phyloP scores from a whole-genome alignment of 306 rosid species.

The Fragaria iinumae region DNA sequence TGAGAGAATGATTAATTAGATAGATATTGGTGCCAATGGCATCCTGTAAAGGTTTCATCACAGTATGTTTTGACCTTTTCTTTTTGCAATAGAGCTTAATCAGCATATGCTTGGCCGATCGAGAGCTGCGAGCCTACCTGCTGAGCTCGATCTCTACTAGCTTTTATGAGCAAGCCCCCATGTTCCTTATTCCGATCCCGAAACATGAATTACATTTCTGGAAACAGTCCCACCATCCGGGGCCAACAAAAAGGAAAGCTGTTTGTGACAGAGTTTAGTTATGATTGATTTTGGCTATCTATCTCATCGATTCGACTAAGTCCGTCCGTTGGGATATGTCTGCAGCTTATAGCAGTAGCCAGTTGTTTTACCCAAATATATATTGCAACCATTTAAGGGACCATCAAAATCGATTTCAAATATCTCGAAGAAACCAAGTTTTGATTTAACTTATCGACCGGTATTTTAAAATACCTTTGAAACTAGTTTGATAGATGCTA shows the following conservation, averaged over 20 bases:
- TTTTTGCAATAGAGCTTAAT: not conserved
- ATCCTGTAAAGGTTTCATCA: conserved; percentile 41
- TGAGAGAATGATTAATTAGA: conserved; percentile 23
- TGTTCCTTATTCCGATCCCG: not conserved
- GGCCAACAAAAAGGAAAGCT: conserved; percentile 22
- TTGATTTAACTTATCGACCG: no score
- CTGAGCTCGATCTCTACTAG: not conserved
- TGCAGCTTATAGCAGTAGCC: not conserved
- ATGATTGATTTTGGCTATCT: conserved; percentile 9
- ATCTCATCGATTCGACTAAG: not conserved
- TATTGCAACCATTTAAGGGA: no score
- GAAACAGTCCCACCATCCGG: conserved; percentile 29
- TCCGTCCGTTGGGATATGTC: not conserved
- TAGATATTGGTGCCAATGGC: conserved; percentile 20
- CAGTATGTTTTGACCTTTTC: conserved; percentile 22
- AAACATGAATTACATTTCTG: not conserved
- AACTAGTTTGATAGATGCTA: no score
- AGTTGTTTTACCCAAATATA: no score
- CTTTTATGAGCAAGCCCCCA: conserved; percentile 22
- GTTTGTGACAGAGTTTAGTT: not conserved
- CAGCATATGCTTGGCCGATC: conserved; percentile 16
- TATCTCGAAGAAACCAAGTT: no score
- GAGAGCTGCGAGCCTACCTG: not conserved
- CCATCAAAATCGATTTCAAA: no score
- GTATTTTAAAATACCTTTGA: no score